Evolutionary conservation across 208 protist genomes (phyloP), one percentile per base, ranked within the genome.

Genomic region (Acanthamoeba lenticulata): DNA sequence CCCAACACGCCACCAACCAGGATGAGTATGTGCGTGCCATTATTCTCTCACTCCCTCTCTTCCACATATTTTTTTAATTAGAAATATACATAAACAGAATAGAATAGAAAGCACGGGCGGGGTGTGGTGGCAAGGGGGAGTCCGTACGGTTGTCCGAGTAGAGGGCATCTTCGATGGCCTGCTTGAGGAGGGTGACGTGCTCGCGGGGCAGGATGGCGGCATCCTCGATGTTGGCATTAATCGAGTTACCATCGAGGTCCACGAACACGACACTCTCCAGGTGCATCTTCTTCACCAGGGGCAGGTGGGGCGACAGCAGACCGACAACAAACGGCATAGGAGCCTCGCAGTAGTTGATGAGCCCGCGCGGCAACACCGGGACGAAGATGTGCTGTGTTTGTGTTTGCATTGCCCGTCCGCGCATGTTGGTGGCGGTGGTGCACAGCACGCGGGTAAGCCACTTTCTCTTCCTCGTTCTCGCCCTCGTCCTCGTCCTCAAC

Each of bases 261-360:
- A 89, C 79, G 34, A 89, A 89, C 49, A 89, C 79, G 13, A 89
- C 79, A 19, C 49, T 89, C 79, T 89, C 79, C 42, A 89, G 79
- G 32, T 52, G 49, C 49, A 52, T 52, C 79, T 62, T 89, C 79
- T 89, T 89, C 40, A 62, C 79, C 49, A 89, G 49, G 9, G 79
- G 44, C 21, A 89, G 79, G 27, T 89, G 79, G 9, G 49, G 38
- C 27, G 79, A 89, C 45, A 62, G 49, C 45, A 89, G 32, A 13
- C 79, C 79, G 42, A 89, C 79, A 3, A 89, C n/a, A n/a, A 89
- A 89, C 49, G 79, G 79, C 79, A 89, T 89, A 17, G 79, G 79
- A 13, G 79, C 79, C 34, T 89, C 79, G 34, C 79, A 89, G 45
- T 89, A 89, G 49, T 89, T 62, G 45, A 89, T 40, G 19, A 89